Evolutionary conservation across 2,329 filamentous ascomycete genomes (phyloP).

Genomic region (Paraphaeosphaeria sporulosa): DNA sequence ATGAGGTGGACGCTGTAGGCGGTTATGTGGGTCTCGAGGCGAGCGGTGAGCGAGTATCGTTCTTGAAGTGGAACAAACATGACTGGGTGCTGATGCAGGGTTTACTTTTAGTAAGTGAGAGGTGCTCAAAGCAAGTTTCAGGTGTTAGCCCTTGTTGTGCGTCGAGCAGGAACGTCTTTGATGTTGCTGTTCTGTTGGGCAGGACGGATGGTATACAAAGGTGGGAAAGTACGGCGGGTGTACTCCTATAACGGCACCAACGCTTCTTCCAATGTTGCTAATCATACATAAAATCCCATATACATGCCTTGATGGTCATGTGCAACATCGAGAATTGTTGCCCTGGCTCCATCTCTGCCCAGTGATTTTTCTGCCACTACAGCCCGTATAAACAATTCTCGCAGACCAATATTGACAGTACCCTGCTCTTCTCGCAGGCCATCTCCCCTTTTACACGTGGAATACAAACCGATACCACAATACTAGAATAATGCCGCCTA

Average conservation of each 20-base stretch:
- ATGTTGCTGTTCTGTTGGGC: background rate
- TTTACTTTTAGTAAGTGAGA: background rate
- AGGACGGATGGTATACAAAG: background rate
- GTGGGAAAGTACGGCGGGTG: background rate
- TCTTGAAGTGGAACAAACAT: conserved; percentile 2
- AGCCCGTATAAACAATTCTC: background rate
- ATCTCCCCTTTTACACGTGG: background rate
- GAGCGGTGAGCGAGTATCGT: background rate
- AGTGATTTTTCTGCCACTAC: background rate
- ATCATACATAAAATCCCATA: background rate
- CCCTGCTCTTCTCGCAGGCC: background rate
- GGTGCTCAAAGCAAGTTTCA: no score
- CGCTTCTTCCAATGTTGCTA: background rate
- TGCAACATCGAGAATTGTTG: background rate
- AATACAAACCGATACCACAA: background rate
- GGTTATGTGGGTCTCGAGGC: conserved; percentile 15
- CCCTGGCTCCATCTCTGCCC: background rate
- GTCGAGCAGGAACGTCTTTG: background rate
- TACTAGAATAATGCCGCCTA: background rate
- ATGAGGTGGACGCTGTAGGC: conserved; percentile 21
- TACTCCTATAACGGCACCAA: no score
- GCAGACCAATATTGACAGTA: background rate
- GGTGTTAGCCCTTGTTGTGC: no score
- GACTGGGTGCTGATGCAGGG: background rate
- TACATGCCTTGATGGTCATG: background rate